phyloP scores from a whole-genome alignment of 306 rosid genomes.

The Dalbergia cochinchinensis region DNA sequence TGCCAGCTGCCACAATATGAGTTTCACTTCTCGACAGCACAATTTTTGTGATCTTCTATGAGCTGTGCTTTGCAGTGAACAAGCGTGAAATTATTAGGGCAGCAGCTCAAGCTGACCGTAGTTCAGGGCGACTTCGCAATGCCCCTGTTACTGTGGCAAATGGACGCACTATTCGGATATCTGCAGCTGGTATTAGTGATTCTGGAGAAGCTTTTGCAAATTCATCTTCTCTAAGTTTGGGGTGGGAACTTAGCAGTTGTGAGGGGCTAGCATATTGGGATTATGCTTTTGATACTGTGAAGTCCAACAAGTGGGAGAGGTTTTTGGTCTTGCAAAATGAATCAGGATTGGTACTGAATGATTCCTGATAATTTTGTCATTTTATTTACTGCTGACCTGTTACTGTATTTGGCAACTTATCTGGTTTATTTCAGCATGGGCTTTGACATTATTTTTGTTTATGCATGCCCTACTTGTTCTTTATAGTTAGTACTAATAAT shows the following conservation, averaged over 20 bases:
- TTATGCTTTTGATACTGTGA: constrained; percentile 55
- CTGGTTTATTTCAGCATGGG: constrained; percentile 32
- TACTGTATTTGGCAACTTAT: constrained; percentile 19
- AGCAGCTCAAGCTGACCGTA: constrained; percentile 76
- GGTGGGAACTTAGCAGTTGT: constrained; percentile 84
- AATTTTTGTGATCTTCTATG: constrained; percentile 32
- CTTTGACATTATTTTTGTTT: constrained; percentile 19
- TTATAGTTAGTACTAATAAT: constrained; percentile 12
- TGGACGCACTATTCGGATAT: constrained; percentile 76
- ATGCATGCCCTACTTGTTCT: constrained; percentile 9
- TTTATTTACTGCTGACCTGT: constrained; percentile 28
- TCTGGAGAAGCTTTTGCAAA: constrained; percentile 86
- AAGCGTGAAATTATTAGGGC: constrained; percentile 58
- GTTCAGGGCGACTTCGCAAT: constrained; percentile 58
- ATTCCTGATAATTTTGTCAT: constrained; percentile 34
- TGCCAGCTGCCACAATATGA: constrained; percentile 34
- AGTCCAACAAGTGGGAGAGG: constrained; percentile 76
- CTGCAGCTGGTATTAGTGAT: constrained; percentile 80
- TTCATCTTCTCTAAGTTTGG: constrained; percentile 86
- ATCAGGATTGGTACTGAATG: constrained; percentile 77
- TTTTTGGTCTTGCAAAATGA: constrained; percentile 85
- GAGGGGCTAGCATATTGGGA: constrained; percentile 84
- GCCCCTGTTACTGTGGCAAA: constrained; percentile 85
- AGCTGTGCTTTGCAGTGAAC: constrained; percentile 68
- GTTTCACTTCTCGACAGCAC: constrained; percentile 36